These are phyloP conservation scores for Alternaria triticimaculans DNA, from an alignment of 2,329 filamentous ascomycete species.

Conservation along the genomic window DNA sequence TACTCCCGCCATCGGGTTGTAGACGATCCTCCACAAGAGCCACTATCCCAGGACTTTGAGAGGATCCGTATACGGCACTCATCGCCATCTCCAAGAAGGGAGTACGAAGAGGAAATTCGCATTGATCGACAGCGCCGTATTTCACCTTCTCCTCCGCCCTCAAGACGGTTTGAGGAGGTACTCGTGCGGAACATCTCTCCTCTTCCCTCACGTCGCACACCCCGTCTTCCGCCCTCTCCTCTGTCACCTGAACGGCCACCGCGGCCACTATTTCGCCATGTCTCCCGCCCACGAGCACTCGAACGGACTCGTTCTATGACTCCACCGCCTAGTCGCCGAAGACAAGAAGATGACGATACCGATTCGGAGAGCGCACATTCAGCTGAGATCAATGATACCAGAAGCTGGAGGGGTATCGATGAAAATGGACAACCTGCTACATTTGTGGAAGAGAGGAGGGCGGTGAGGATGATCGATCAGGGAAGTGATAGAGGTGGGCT, in stretches of 20 bases:
- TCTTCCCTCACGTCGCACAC: constrained; percentile 2
- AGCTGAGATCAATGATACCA: constrained; percentile 23
- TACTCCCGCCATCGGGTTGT: constrained; percentile 20
- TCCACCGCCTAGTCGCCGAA: constrained; percentile 7
- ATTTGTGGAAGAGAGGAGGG: constrained; percentile 34
- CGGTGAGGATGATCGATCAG: constrained; percentile 17
- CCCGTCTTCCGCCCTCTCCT: constrained; percentile 7
- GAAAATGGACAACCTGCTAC: constrained; percentile 37
- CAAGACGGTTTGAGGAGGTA: constrained; percentile 14
- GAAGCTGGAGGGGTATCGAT: constrained; percentile 37
- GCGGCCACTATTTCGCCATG: constrained; percentile 21
- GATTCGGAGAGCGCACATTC: constrained; percentile 33
- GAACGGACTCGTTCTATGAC: constrained; percentile 14
- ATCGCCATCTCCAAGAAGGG: constrained; percentile 13
- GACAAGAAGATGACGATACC: constrained; percentile 26
- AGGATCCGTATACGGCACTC: constrained; percentile 23
- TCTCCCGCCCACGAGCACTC: constrained; percentile 12
- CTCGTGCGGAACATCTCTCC: constrained; percentile 23
- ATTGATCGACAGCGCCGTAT: constrained; percentile 25
- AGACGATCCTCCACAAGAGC: constrained; percentile 15
- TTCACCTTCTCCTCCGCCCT: constrained; percentile 18
- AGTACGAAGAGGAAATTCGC: constrained; percentile 26
- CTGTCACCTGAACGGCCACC: constrained; percentile 6
- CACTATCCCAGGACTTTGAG: constrained; percentile 25
- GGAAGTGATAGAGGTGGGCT: constrained; percentile 12